Evolutionary conservation across 148 eudicot genomes (phyloP).

Genomic region (Fagopyrum esculentum): DNA sequence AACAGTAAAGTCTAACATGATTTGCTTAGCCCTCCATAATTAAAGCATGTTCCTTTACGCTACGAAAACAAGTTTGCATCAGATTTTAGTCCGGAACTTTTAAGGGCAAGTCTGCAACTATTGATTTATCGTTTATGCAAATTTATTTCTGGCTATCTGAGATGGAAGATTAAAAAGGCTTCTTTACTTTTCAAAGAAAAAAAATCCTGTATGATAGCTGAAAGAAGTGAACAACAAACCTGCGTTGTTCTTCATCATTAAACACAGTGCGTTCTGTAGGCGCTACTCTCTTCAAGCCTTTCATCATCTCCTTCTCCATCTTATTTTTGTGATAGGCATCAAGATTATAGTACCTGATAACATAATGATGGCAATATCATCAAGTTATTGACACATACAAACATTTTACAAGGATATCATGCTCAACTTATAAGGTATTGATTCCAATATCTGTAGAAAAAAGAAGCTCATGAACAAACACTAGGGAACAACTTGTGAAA

Average conservation of each 20-base stretch:
- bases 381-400: not conserved
- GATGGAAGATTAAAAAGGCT: no score
- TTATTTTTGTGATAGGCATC: slow-evolving; percentile 67
- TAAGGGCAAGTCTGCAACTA: not conserved
- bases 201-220: not conserved
- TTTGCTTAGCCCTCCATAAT: not conserved
- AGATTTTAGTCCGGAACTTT: not conserved
- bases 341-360: slow-evolving; percentile 75
- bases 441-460: not conserved
- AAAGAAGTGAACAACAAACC: slow-evolving; percentile 39
- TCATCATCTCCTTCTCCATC: slow-evolving; percentile 60
- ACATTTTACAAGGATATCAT: not conserved
- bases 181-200: no score
- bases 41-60: not conserved
- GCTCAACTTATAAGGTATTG: not conserved
- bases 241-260: slow-evolving; percentile 88
- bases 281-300: slow-evolving; percentile 43
- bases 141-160: not conserved
- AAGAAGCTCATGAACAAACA: not conserved
- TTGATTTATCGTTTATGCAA: not conserved
- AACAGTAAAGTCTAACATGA: not conserved
- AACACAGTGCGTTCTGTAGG: slow-evolving; percentile 63
- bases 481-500: not conserved
- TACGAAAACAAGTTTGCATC: not conserved
- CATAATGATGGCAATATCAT: slow-evolving; percentile 18